Evolutionary conservation across 2,329 filamentous ascomycete species (phyloP).

Genomic region (Fusarium phyllophilum): DNA sequence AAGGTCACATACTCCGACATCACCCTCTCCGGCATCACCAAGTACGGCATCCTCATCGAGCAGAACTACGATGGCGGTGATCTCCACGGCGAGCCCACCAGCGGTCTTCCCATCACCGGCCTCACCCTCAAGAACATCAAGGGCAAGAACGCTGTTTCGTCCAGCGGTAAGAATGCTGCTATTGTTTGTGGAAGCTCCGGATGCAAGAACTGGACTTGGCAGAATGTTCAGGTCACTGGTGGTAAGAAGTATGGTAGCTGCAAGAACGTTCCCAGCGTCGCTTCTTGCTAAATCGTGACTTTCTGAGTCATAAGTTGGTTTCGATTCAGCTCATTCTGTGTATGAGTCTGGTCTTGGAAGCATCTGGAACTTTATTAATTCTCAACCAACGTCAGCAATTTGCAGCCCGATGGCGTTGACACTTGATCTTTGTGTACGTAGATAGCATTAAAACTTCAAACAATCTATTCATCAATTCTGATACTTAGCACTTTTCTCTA

Average conservation of each 20-base stretch:
- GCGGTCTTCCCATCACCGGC: conserved; percentile 60
- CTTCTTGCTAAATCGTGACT: conserved; percentile 15
- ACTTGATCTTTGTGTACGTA: neutral
- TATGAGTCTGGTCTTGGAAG: fast-evolving
- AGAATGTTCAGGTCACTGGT: conserved; percentile 59
- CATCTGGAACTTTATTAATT: neutral
- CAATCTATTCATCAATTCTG: neutral
- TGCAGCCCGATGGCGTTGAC: fast-evolving
- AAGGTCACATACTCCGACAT: conserved; percentile 57
- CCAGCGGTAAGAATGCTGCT: conserved; percentile 56
- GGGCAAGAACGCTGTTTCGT: conserved; percentile 51
- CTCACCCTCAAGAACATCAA: conserved; percentile 55
- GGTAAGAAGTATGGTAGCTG: conserved; percentile 54
- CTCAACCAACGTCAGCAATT: fast-evolving
- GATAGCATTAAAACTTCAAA: neutral
- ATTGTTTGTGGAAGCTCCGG: conserved; percentile 61
- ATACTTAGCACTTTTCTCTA: neutral
- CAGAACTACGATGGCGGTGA: conserved; percentile 60
- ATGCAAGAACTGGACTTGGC: conserved; percentile 63
- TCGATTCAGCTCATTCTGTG: neutral
- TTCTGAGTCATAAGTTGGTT: fast-evolving
- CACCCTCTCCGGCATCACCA: conserved; percentile 51
- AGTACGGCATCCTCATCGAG: conserved; percentile 52
- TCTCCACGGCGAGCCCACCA: conserved; percentile 55
- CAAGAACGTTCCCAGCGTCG: conserved; percentile 44